A percentile compares a stretch with the other conserved stretches of the same genome.
These are phyloP conservation scores for Lagenaria siceraria DNA, from an alignment of 306 rosid genomes.

Conservation along the genomic window DNA sequence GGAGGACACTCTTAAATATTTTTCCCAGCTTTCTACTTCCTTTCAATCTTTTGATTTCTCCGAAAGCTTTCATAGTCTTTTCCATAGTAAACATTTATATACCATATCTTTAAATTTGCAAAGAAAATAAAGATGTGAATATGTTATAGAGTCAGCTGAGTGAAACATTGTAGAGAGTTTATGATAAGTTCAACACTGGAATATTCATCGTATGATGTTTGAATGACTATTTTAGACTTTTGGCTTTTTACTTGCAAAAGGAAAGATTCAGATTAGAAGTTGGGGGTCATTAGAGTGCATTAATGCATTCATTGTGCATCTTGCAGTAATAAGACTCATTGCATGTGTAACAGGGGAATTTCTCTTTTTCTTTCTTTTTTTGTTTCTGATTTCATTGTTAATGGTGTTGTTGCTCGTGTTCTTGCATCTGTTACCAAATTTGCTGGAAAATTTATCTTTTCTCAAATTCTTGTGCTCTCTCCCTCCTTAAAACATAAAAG, in stretches of 20 bases:
- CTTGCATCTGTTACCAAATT: background rate
- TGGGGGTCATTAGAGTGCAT: background rate
- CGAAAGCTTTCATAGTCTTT: background rate
- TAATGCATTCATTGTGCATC: background rate
- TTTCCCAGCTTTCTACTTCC: background rate
- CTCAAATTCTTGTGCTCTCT: background rate
- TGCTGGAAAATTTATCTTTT: background rate
- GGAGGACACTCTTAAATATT: background rate
- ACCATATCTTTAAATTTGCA: background rate
- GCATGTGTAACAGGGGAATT: background rate
- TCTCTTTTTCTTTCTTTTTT: background rate
- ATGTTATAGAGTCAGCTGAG: background rate
- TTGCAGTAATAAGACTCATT: background rate
- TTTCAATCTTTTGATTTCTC: background rate
- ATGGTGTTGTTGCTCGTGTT: background rate
- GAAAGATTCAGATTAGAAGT: background rate
- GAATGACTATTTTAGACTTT: background rate
- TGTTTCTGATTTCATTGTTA: background rate
- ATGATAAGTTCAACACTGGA: background rate
- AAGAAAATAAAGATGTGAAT: background rate
- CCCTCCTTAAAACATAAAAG: background rate
- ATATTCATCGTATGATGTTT: background rate
- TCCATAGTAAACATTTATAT: background rate
- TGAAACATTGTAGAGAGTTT: background rate
- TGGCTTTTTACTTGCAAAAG: background rate